Base-by-base conservation (phyloP, 257 asterid genomes). In the Capsicum baccatum region DNA sequence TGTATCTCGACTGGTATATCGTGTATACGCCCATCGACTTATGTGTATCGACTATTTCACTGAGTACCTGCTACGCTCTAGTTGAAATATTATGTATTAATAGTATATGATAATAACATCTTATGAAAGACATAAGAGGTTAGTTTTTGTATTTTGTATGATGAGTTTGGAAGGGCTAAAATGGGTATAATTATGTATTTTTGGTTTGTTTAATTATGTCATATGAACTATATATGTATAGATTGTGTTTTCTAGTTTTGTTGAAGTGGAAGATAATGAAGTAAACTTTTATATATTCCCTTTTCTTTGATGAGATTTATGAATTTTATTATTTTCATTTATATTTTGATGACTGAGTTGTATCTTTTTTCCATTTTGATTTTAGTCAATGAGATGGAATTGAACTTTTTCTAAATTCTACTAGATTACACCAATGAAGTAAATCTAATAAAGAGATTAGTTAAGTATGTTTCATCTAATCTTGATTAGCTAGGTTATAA, bases 211-310 rank as follows among this genome's bases (percentile, higher is more conserved):
- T 26, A 26, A 26, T 26, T 26, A 26, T 26, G 33, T 26, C 33
- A 26, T 26, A 1, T 26, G 69, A 42, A 21, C 79, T 64, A 71
- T 66, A 33, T 66, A 66, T 80, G 83, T 71, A 63, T 52, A 81
- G 82, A 81, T 15, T 74, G 83, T 58, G 79, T 55, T 42, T 64
- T 57, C 80, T 76, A 42, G 44, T 59, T 81, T 47, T 67, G 19
- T 63, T 62, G 26, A 48, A 81, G 55, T 52, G 70, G 57, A 64
- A 62, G 84, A 50, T 15, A 26, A 86, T 83, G 74, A 56, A 8
- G 19, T 58, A 74, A 66, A 74, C 78, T 85, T 80, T 71, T 59
- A 84, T 87, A 89, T 79, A 11, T 79, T 83, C 42, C 86, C 81
- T 35, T 59, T 54, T 14, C 67, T 82, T 57, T 21, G 57, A 52